Evolutionary conservation across 148 eudicot species (phyloP).

Genomic region (Agrostemma githago): DNA sequence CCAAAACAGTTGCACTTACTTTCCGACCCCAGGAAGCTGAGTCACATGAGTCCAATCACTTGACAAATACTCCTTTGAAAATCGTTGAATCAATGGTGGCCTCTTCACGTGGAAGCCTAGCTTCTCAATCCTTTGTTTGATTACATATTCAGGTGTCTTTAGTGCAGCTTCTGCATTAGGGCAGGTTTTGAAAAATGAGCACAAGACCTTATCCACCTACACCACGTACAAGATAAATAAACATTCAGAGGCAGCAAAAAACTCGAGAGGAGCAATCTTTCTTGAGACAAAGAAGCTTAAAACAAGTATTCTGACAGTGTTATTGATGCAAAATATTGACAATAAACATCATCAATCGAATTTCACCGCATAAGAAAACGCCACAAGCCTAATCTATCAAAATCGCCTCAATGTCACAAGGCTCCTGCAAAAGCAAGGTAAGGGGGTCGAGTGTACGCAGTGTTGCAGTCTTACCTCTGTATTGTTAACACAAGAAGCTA

Average conservation of each 20-base stretch:
- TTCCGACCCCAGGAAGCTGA: slow-evolving; percentile 72
- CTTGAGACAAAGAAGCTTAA: not conserved
- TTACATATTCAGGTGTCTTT: slow-evolving; percentile 31
- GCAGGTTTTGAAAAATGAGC: slow-evolving; percentile 50
- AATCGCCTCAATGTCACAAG: not conserved
- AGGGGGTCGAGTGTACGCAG: too few species aligned
- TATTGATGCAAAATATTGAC: not conserved
- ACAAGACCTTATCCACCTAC: slow-evolving; percentile 51
- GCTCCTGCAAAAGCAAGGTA: too few species aligned
- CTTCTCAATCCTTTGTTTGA: slow-evolving; percentile 40
- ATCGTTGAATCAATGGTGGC: slow-evolving; percentile 47
- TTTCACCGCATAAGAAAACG: not conserved
- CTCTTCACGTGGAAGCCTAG: slow-evolving; percentile 62
- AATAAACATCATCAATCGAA: not conserved
- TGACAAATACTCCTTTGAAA: slow-evolving; percentile 59
- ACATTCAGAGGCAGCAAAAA: not conserved
- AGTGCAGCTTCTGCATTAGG: slow-evolving; percentile 68
- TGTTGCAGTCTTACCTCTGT: too few species aligned
- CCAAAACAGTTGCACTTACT: slow-evolving; percentile 35
- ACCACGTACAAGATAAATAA: slow-evolving; percentile 10
- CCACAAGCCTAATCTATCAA: not conserved
- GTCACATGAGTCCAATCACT: slow-evolving; percentile 75
- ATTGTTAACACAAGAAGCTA: too few species aligned
- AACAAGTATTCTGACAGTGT: not conserved
- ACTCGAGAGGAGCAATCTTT: not conserved